phyloP scores from a whole-genome alignment of 2,329 filamentous ascomycete species.

The Fusarium citri region DNA sequence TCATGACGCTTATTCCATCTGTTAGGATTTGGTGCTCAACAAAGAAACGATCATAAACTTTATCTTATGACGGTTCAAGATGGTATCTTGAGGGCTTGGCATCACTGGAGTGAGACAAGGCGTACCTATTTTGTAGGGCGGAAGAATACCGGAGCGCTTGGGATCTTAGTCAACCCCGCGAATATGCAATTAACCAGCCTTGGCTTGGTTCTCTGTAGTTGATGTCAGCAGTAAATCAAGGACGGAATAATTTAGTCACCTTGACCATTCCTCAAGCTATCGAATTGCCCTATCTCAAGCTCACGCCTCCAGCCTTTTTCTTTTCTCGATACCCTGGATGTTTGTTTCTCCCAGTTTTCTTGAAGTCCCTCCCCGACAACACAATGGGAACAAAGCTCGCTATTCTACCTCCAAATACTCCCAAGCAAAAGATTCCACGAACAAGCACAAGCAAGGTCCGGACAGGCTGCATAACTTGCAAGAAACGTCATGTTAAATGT shows the following conservation, averaged over 20 bases:
- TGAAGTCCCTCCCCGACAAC: not conserved
- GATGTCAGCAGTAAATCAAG: not conserved
- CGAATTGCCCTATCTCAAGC: not conserved
- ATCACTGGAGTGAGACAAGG: not conserved
- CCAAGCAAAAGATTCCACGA: conserved; percentile 29
- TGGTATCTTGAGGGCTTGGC: not conserved
- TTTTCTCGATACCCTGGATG: not conserved
- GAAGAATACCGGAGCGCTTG: not conserved
- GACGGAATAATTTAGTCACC: not conserved
- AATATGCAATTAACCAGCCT: not conserved
- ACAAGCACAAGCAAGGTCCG: conserved; percentile 38
- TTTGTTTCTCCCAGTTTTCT: not conserved
- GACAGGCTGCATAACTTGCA: conserved; percentile 42
- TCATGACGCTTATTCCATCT: no score
- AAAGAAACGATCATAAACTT: no score
- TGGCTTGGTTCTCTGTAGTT: not conserved
- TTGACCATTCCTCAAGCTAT: not conserved
- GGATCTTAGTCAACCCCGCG: not conserved
- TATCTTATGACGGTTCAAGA: no score
- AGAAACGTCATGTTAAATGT: conserved; percentile 43
- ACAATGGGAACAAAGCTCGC: not conserved
- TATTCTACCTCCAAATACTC: not conserved
- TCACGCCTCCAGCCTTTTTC: not conserved
- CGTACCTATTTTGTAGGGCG: no score
- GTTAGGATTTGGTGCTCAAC: no score